Evolutionary conservation across 2,329 filamentous ascomycete genomes (phyloP).

Genomic region (Xylariales sp.): DNA sequence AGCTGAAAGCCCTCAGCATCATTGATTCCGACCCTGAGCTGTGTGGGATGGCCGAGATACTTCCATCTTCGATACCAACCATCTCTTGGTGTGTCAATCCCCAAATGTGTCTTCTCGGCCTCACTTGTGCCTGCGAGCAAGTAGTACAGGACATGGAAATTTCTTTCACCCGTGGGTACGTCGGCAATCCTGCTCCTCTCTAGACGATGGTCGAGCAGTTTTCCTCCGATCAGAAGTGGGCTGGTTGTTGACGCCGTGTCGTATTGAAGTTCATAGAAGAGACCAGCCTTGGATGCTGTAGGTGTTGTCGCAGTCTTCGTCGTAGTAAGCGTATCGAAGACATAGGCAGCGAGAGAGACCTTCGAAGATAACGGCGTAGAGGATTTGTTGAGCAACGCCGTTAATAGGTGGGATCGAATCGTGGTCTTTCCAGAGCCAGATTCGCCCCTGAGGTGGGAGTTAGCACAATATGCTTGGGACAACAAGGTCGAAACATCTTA

Average conservation of each 20-base stretch:
- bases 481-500: slow-evolving; percentile 45
- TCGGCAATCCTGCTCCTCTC: slow-evolving; percentile 88
- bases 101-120: slow-evolving; percentile 83
- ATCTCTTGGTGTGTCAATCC: slow-evolving; percentile 43
- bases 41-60: slow-evolving; percentile 92
- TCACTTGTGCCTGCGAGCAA: slow-evolving; percentile 85
- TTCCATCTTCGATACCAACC: slow-evolving; percentile 77
- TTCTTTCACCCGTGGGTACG: slow-evolving; percentile 92
- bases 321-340: slow-evolving; percentile 94
- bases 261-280: slow-evolving; percentile 96
- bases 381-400: slow-evolving; percentile 80
- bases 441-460: slow-evolving; percentile 64
- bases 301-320: slow-evolving; percentile 96
- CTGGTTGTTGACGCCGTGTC: slow-evolving; percentile 81
- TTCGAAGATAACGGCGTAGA: slow-evolving; percentile 92
- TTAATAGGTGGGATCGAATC: slow-evolving; percentile 80
- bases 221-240: slow-evolving; percentile 87
- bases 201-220: slow-evolving; percentile 87
- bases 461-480: background rate
- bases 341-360: slow-evolving; percentile 85
- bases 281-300: slow-evolving; percentile 89
- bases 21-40: slow-evolving; percentile 95
- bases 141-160: slow-evolving; percentile 95
- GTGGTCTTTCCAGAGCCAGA: slow-evolving; percentile 96
- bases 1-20: slow-evolving; percentile 93